Percentiles rank a stretch among this genome's conserved stretches.
These are phyloP conservation scores for Gnomoniopsis smithogilvyi DNA, from an alignment of 2,329 filamentous ascomycete species.

Conservation along the genomic window DNA sequence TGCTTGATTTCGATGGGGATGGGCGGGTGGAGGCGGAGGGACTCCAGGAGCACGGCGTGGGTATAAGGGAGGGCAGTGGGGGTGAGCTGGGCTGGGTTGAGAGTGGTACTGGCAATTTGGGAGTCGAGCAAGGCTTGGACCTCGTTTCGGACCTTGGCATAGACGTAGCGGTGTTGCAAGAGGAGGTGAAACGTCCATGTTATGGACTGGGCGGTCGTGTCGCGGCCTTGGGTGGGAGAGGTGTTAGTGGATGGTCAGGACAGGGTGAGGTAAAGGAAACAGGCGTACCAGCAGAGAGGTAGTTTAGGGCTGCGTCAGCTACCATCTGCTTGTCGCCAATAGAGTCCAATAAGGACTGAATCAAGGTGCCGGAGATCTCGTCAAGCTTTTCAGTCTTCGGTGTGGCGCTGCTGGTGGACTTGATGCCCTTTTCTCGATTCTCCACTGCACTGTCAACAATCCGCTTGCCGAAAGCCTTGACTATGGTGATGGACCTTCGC, in stretches of 20 bases:
- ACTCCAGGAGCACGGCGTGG: conserved; percentile 61
- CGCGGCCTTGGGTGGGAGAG: conserved; percentile 40
- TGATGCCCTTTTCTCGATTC: conserved; percentile 28
- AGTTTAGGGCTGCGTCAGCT: conserved; percentile 63
- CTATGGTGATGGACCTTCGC: conserved; percentile 43
- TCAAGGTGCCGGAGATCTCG: conserved; percentile 51
- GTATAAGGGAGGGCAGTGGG: conserved; percentile 49
- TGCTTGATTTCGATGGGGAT: conserved; percentile 67
- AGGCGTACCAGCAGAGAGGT: conserved; percentile 53
- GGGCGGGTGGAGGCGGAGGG: conserved; percentile 59
- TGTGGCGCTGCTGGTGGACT: neutral
- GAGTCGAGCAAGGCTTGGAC: conserved; percentile 27
- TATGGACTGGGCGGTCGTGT: conserved; percentile 62
- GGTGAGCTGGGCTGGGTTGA: conserved; percentile 34
- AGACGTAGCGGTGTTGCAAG: conserved; percentile 44
- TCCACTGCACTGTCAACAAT: conserved; percentile 54
- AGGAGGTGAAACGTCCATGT: conserved; percentile 64
- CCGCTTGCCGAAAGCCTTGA: conserved; percentile 52
- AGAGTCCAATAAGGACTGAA: conserved; percentile 57
- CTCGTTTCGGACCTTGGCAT: conserved; percentile 41
- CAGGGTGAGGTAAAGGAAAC: neutral
- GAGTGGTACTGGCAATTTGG: conserved; percentile 1
- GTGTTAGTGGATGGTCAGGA: neutral
- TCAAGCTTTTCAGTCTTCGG: conserved; percentile 29
- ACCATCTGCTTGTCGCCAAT: conserved; percentile 54